Base-by-base conservation (phyloP, 2,329 filamentous ascomycete genomes). In the Pestalotiopsis sp. region DNA sequence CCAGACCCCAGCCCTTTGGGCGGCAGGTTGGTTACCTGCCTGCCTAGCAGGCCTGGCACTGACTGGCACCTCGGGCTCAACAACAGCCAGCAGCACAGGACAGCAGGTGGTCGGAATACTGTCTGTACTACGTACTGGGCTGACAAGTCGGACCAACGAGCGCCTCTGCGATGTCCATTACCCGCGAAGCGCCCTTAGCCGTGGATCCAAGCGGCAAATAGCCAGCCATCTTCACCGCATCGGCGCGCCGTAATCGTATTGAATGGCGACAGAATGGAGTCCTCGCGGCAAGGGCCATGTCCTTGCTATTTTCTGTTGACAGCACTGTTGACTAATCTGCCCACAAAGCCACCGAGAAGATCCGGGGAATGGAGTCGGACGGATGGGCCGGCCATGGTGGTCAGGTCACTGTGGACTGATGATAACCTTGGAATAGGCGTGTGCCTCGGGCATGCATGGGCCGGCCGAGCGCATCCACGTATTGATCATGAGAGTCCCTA, bases 341-440 rank as follows among this genome's bases (percentile, higher is more conserved):
- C 61, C 61, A 64, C 61, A 64, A 64, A 64, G 36, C 61, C n/a
- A 64, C 61, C 61, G 61, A 64, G 61, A 64, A 39, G 59, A 64
- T 64, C 61, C 61, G 39, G 61, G 61, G 61, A 20, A 36, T 36
- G 61, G 61, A 64, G 20, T 45, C 39, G 38, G 39, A 64, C 20
- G 61, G 38, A 64, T 64, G 61, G 61, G 61, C 45, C 61, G 25
- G n/a, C 27, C 23, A 36, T 13, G 17, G 57, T 36, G 57, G 57
- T 25, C 36, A 49, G 36, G 17, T 38, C 36, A 61, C 59, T 17
- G 4, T 38, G 25, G 59, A 61, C 25, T 61, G 59, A 38, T 61
- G 59, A 61, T 61, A 36, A 38, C 25, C 25, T n/a, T 58, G 56
- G 25, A 25, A 58, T 58, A 58, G 17, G 31, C 31, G 59, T 61